A percentile compares a stretch with the other conserved stretches of the same genome.
Conservation (phyloP, 2,329 filamentous ascomycete genomes). For the Aspergillus latus region DNA sequence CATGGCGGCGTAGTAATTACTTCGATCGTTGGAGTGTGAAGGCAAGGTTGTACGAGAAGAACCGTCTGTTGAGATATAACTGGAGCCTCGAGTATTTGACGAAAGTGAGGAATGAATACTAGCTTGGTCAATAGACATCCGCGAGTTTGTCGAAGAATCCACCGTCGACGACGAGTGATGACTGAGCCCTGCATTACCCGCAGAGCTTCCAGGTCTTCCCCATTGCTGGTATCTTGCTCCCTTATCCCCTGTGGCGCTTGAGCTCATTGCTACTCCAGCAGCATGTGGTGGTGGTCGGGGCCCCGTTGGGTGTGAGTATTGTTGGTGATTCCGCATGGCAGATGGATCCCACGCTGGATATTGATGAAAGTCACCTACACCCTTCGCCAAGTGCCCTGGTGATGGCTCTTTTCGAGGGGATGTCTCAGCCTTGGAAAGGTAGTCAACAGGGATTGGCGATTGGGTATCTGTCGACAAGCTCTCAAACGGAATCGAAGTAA, state of each 20-base stretch:
- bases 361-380: constrained; percentile 78
- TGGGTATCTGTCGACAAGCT: constrained; percentile 63
- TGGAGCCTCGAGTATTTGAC: constrained; percentile 58
- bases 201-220: constrained; percentile 62
- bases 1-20: constrained; percentile 25
- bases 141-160: constrained; percentile 54
- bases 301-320: constrained; percentile 59
- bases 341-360: constrained; percentile 72
- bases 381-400: constrained; percentile 81
- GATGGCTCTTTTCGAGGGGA: constrained; percentile 66
- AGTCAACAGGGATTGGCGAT: constrained; percentile 71
- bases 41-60: constrained; percentile 46
- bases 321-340: constrained; percentile 48
- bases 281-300: constrained; percentile 60
- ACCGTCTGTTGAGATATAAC: constrained; percentile 57
- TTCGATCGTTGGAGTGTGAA: constrained; percentile 38
- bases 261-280: constrained; percentile 63
- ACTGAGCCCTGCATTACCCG: constrained; percentile 53
- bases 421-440: constrained; percentile 66
- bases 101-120: constrained; percentile 63
- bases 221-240: constrained; percentile 76
- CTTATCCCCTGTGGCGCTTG: constrained; percentile 67
- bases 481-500: constrained; percentile 87
- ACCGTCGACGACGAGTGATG: constrained; percentile 60
- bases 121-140: constrained; percentile 63